A percentile compares a stretch with the other conserved stretches of the same genome.
Conservation (phyloP, 345 rosid genomes). For the Balakata baccata region DNA sequence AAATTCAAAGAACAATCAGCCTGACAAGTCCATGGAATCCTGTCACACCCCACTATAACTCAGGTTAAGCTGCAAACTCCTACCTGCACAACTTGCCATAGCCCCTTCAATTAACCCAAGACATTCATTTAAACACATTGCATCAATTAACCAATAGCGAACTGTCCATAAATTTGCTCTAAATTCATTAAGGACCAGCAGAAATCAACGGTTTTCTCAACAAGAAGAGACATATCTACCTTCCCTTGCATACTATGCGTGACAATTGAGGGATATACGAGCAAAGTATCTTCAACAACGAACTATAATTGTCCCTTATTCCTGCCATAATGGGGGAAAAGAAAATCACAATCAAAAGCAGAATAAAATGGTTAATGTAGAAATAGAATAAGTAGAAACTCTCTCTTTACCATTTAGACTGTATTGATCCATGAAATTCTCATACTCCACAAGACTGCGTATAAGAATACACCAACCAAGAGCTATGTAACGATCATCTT, state of each 20-base stretch:
- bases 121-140: neutral
- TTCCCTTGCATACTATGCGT: conserved; percentile 47
- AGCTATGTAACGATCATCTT: conserved; percentile 60
- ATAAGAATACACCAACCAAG: conserved; percentile 88
- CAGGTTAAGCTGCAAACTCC: neutral
- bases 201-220: conserved; percentile 1
- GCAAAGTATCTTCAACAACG: conserved; percentile 56
- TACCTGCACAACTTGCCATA: too few relatives aligned
- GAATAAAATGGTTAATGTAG: neutral
- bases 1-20: too few relatives aligned
- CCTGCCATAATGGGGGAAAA: conserved; percentile 36
- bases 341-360: conserved; percentile 1
- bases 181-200: neutral
- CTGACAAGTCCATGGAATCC: too few relatives aligned
- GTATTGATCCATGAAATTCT: conserved; percentile 39
- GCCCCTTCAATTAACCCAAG: too few relatives aligned
- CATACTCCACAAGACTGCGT: conserved; percentile 56
- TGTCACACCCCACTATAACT: neutral
- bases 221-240: conserved; percentile 41
- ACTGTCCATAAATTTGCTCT: neutral
- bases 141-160: neutral
- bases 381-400: neutral
- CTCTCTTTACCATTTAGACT: conserved; percentile 48
- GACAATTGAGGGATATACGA: conserved; percentile 48
- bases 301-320: conserved; percentile 51